Evolutionary conservation across 345 rosid genomes (phyloP).

Genomic region (Salix suchowensis): DNA sequence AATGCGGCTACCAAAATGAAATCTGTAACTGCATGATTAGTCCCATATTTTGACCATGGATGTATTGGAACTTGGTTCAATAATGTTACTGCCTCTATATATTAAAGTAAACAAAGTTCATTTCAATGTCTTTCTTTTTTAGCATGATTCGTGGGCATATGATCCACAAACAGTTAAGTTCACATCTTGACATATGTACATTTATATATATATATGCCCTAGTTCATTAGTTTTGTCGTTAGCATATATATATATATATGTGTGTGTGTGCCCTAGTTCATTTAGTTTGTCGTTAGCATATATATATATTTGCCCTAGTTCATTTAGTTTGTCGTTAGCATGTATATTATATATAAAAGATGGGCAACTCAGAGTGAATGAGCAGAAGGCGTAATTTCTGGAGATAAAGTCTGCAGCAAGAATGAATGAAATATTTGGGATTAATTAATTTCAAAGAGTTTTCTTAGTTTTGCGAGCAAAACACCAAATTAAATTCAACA

Average conservation of each 20-base stretch:
- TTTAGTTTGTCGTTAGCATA: constrained; percentile 2
- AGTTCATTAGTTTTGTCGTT: constrained; percentile 8
- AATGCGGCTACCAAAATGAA: constrained; percentile 51
- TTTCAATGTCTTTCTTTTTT: constrained; percentile 16
- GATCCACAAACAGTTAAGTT: constrained; percentile 24
- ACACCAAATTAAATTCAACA: too few species aligned
- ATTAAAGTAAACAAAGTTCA: background rate
- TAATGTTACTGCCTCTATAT: background rate
- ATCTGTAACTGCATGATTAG: constrained; percentile 13
- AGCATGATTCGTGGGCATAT: constrained; percentile 9
- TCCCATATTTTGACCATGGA: constrained; percentile 7
- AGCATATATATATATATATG: too few species aligned
- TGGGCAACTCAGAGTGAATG: background rate
- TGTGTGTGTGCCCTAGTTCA: too few species aligned
- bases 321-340: constrained; percentile 6
- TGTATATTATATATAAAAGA: background rate
- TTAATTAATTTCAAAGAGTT: too few species aligned
- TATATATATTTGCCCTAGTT: too few species aligned
- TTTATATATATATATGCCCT: background rate
- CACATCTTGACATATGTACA: constrained; percentile 37
- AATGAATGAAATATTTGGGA: too few species aligned
- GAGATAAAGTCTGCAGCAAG: background rate
- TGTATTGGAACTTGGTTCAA: background rate
- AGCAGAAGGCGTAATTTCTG: background rate
- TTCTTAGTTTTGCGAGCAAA: too few species aligned